Evolutionary conservation across 495 filamentous ascomycete genomes (phyloP), one percentile per base, ranked within the genome.

Genomic region (Penicillium mononematosum): DNA sequence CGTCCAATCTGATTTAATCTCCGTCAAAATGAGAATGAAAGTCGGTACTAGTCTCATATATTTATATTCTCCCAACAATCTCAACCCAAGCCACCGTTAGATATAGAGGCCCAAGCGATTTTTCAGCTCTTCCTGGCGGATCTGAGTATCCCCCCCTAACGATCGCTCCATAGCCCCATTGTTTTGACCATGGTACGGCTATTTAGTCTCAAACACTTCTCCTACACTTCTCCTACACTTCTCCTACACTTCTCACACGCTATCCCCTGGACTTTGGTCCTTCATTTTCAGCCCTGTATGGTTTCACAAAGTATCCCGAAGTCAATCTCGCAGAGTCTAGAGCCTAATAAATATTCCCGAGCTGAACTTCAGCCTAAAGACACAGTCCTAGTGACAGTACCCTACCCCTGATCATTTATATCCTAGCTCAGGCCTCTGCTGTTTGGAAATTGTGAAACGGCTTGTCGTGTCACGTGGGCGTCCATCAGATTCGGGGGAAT

Each of bases 281-380:
- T 50, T 25, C 29, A 25, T 36, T 38, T 38, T 38, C 17, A 36
- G n/a, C 19, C 31, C 20, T 50, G 32, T 22, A 25, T 22, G 9
- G 32, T 50, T 50, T 50, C 47, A 38, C 47, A 31, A 50, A 22
- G 17, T n/a, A 4, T 7, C 27, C 25, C 5, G 3, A 46, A 55
- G 43, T 46, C 43, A 38, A 55, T 46, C 38, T 44, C 6, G 24
- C 20, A 43, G 12, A 24, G 22, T 45, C 11, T 45, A 36, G 42
- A 55, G 31, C 38, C 45, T 54, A 54, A 36, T 45, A 12, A 53
- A 53, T 17, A 54, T 45, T 54, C 27, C 52, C 52, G 52, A 20
- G n/a, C 19, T 31, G 27, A 32, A n/a, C 5, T 10, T 4, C 16
- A 22, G 11, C 19, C 19, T 24, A 19, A 42, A 42, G 39, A 16